phyloP scores from a whole-genome alignment of 805 yeast genomes.

The Maudiozyma bulderi region DNA sequence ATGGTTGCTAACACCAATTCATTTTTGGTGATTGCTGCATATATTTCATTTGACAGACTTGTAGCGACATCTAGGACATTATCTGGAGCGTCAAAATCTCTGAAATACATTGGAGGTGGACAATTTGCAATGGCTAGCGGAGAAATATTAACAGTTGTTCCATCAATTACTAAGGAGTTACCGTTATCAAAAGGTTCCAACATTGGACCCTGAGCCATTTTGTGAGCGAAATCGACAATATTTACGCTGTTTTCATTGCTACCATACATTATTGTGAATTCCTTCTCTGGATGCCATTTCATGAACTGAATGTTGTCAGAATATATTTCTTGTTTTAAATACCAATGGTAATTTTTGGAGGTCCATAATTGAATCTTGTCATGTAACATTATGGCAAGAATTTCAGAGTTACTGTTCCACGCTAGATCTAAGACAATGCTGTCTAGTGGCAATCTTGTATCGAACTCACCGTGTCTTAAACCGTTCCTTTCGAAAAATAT shows the following conservation, averaged over 20 bases:
- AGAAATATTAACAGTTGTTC: conserved; percentile 57
- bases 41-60: conserved; percentile 45
- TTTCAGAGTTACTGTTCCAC: conserved; percentile 79
- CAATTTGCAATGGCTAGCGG: conserved; percentile 79
- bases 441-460: conserved; percentile 48
- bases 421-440: conserved; percentile 42
- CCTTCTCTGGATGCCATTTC: conserved; percentile 87
- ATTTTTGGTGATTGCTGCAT: conserved; percentile 49
- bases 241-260: conserved; percentile 39
- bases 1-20: conserved; percentile 39
- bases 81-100: conserved; percentile 48
- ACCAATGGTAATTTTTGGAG: conserved; percentile 91
- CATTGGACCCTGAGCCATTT: conserved; percentile 59
- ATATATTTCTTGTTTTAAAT: conserved; percentile 69
- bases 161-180: conserved; percentile 73
- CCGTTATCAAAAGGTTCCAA: conserved; percentile 64
- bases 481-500: conserved; percentile 92
- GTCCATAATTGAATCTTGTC: conserved; percentile 81
- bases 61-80: conserved; percentile 59
- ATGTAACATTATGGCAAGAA: conserved; percentile 56
- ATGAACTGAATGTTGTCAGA: conserved; percentile 32
- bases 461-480: conserved; percentile 78
- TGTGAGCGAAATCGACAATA: conserved; percentile 58
- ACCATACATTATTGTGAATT: conserved; percentile 62
- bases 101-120: conserved; percentile 86